These are phyloP conservation scores for Conticribra weissflogii DNA, from an alignment of 108 stramenopile genomes.

Conservation along the genomic window DNA sequence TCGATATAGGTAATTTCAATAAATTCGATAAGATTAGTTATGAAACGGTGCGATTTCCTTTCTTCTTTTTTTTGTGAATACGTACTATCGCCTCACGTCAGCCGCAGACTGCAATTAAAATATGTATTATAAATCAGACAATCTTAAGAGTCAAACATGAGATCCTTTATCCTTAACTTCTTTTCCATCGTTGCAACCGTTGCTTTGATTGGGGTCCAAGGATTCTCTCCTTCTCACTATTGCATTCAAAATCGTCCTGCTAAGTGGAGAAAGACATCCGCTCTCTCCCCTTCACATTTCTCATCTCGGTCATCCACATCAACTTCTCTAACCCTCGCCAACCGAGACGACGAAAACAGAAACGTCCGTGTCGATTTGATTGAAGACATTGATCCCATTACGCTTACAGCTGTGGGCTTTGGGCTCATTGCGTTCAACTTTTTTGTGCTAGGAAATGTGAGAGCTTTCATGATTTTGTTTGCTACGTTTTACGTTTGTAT, in stretches of 20 bases:
- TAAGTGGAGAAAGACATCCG: too few species aligned
- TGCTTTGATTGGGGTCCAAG: neutral
- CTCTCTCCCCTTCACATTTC: too few species aligned
- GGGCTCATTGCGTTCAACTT: constrained; percentile 87
- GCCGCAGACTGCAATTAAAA: too few species aligned
- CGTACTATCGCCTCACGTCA: too few species aligned
- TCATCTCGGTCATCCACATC: too few species aligned
- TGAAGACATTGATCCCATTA: constrained; percentile 68
- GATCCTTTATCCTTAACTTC: neutral
- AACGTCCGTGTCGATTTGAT: constrained; percentile 72
- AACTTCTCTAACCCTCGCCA: neutral
- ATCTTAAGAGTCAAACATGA: neutral
- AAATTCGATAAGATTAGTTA: too few species aligned
- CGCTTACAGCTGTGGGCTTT: constrained; percentile 83
- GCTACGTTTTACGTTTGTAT: too few species aligned
- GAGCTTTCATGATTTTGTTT: constrained; percentile 11
- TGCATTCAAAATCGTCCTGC: too few species aligned
- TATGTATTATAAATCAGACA: neutral
- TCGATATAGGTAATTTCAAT: too few species aligned
- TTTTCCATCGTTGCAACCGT: neutral
- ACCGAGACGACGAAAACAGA: constrained; percentile 25
- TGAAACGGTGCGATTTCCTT: too few species aligned
- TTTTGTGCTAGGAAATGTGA: constrained; percentile 78
- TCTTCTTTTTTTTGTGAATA: too few species aligned
- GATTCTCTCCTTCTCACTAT: too few species aligned